A percentile compares a stretch with the other conserved stretches of the same genome.
phyloP scores from a whole-genome alignment of 164 flowering plant species.

The Cinnamomum chago region DNA sequence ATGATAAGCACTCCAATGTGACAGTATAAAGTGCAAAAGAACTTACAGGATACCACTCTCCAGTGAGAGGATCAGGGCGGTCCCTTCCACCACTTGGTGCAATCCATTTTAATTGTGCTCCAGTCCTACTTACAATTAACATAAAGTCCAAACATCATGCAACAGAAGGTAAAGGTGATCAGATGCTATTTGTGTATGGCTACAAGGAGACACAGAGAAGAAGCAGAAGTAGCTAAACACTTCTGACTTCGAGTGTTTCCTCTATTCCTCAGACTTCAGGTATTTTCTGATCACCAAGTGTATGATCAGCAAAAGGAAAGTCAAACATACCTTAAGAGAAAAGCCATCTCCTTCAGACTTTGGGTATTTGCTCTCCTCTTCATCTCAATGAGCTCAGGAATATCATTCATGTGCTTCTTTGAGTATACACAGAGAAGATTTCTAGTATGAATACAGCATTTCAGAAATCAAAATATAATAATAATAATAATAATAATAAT shows the following conservation, averaged over 20 bases:
- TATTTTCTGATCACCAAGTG: not conserved
- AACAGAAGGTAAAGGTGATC: not conserved
- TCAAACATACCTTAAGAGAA: constrained; percentile 64
- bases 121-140: constrained; percentile 43
- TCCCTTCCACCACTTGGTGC: constrained; percentile 99
- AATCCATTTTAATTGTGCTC: constrained; percentile 92
- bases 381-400: constrained; percentile 77
- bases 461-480: not conserved
- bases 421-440: constrained; percentile 94
- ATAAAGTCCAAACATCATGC: not conserved
- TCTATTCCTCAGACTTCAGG: not conserved
- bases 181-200: constrained; percentile 28
- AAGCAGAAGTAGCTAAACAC: constrained; percentile 20
- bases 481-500: not conserved
- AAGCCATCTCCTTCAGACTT: constrained; percentile 91
- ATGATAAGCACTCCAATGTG: not conserved
- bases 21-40: not conserved
- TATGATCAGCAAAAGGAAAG: not conserved
- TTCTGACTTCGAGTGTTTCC: not conserved
- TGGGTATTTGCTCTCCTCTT: constrained; percentile 77
- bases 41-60: constrained; percentile 87
- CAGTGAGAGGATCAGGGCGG: constrained; percentile 74
- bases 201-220: not conserved
- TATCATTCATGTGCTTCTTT: constrained; percentile 89
- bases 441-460: constrained; percentile 34